Percentiles rank a stretch among this genome's conserved stretches.
phyloP scores from a whole-genome alignment of 1,284 basidiomycete genomes.

The Tylopilus sp. region DNA sequence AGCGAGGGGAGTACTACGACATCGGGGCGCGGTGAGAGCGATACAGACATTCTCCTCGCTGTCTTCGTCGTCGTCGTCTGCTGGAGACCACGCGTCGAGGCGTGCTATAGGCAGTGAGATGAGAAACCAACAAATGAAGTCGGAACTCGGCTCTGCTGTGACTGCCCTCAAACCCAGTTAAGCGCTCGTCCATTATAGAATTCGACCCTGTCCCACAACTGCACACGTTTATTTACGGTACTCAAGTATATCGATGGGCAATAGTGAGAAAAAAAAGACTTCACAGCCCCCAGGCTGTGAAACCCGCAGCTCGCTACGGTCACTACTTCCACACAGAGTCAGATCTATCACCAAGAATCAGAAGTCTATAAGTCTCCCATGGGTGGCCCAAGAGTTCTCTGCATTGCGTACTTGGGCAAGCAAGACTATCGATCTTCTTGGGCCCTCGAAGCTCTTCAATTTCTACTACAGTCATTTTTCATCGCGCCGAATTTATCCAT shows the following conservation, averaged over 20 bases:
- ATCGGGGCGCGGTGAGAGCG: slow-evolving; percentile 23
- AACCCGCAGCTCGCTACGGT: too few species aligned
- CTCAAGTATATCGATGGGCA: not conserved
- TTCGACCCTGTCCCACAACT: not conserved
- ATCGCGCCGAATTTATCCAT: too few species aligned
- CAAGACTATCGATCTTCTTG: too few species aligned
- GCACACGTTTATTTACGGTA: not conserved
- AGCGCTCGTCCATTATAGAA: slow-evolving; percentile 3
- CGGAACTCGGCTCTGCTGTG: slow-evolving; percentile 24
- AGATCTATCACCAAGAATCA: too few species aligned
- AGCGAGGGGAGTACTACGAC: slow-evolving; percentile 46
- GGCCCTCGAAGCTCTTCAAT: too few species aligned
- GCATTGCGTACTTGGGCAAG: too few species aligned
- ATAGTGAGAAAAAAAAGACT: not conserved
- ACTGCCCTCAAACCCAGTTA: slow-evolving; percentile 20
- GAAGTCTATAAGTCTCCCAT: too few species aligned
- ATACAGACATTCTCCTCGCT: slow-evolving; percentile 32
- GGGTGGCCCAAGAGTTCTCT: too few species aligned
- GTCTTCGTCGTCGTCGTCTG: slow-evolving; percentile 20
- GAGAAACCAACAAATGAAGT: slow-evolving; percentile 8
- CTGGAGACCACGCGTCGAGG: slow-evolving; percentile 5
- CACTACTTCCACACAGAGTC: too few species aligned
- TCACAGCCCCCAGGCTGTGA: too few species aligned
- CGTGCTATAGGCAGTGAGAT: not conserved
- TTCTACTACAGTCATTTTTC: too few species aligned